phyloP scores from a whole-genome alignment of 2,329 filamentous ascomycete species.

The Pseudogymnoascus destructans region DNA sequence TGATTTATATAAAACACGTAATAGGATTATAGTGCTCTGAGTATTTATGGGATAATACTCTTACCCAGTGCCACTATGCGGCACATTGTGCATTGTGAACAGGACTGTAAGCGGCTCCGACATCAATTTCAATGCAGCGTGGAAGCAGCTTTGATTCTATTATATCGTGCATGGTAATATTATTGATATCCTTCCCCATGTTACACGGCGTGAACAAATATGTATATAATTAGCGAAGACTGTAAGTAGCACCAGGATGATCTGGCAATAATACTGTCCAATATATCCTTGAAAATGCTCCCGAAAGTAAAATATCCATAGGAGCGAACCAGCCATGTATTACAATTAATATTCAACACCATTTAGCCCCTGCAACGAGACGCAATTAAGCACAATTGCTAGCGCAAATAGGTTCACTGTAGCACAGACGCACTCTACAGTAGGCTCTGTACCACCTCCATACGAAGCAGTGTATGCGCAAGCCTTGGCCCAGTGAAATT shows the following conservation, averaged over 20 bases:
- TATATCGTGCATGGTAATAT: background rate
- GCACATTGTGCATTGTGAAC: background rate
- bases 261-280: background rate
- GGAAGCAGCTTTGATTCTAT: background rate
- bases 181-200: background rate
- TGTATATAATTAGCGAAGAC: background rate
- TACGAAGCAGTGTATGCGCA: background rate
- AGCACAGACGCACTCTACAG: background rate
- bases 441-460: background rate
- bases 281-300: too few relatives aligned
- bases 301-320: background rate
- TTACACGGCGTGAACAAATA: background rate
- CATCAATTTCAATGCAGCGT: background rate
- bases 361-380: background rate
- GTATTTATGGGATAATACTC: background rate
- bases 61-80: background rate
- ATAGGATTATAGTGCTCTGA: background rate
- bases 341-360: background rate
- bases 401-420: background rate
- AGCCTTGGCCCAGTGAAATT: background rate
- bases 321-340: background rate
- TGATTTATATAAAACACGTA: background rate
- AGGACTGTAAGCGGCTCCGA: background rate
- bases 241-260: background rate
- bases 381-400: background rate